Conservation (phyloP, 2,329 filamentous ascomycete genomes). For the Epichloe scottii region DNA sequence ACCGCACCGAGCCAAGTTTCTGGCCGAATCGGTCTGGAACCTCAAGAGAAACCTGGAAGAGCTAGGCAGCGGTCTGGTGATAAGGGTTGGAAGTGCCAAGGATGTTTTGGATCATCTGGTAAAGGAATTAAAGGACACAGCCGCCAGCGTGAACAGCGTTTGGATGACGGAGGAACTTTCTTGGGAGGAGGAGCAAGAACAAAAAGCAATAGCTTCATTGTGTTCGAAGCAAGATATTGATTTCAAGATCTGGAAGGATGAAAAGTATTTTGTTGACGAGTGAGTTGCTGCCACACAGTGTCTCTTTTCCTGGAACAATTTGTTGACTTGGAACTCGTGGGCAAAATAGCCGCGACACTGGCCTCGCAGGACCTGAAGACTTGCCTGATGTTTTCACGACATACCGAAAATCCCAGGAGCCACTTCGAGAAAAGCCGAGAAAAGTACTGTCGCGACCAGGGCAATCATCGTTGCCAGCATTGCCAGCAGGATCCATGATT, state of each 20-base stretch:
- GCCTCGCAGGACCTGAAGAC: constrained; percentile 41
- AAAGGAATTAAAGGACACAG: constrained; percentile 28
- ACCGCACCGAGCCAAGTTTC: constrained; percentile 57
- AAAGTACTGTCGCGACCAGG: constrained; percentile 39
- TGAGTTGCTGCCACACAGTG: constrained; percentile 30
- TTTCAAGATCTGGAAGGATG: constrained; percentile 57
- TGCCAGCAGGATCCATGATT: constrained; percentile 36
- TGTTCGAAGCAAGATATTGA: constrained; percentile 41
- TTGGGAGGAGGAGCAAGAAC: constrained; percentile 55
- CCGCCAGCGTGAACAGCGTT: constrained; percentile 43
- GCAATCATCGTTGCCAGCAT: constrained; percentile 39
- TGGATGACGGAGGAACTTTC: constrained; percentile 67
- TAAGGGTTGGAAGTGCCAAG: constrained; percentile 49
- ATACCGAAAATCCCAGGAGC: constrained; percentile 62
- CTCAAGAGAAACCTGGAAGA: constrained; percentile 49
- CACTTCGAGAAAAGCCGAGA: constrained; percentile 53
- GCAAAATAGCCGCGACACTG: constrained; percentile 48
- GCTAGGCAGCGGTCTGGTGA: constrained; percentile 45
- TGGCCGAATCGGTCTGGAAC: constrained; percentile 62
- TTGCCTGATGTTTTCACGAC: constrained; percentile 65
- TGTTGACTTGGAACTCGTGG: neutral
- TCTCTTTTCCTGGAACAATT: neutral
- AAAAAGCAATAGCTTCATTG: constrained; percentile 38
- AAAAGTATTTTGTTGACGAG: constrained; percentile 74
- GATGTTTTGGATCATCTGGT: constrained; percentile 50